Evolutionary conservation across 73 alveolate genomes (phyloP), one percentile per base, ranked within the genome.

Genomic region (Urostyla sp.): DNA sequence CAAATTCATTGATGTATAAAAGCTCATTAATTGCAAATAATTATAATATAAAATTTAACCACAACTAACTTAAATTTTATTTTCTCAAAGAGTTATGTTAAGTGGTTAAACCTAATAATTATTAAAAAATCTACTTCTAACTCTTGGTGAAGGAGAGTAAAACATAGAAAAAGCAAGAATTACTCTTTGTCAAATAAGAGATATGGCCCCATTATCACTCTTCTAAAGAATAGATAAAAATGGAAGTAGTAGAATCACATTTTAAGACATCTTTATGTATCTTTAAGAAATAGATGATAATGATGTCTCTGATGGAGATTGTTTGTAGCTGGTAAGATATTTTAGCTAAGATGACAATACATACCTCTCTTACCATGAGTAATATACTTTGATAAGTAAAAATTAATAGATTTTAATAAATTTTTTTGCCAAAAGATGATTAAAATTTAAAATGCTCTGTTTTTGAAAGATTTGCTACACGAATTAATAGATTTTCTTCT

Each of bases 181-280:
- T 51, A 23, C 50, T 31, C 78, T 85, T 4, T 60, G 90, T 57
- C 18, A 13, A 26, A 32, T 35, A 38, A 23, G 52, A 6, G 69
- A 34, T 16, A 78, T 85, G 52, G 85, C 86, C 43, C 90, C 90
- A 40, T 85, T 66, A 37, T 30, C 78, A 10, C 81, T 88, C 2
- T 84, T 84, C 37, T 35, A 31, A 75, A 44, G 75, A n/a, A 18
- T 84, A 20, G 92, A 84, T 31, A 38, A 80, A 56, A 53, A 37
- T 32, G 91, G 74, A 20, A 32, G 53, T 31, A 74, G 53, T 16
- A 3, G 20, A 6, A n/a, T 73, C 16, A 73, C n/a, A 3, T 4
- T 28, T 13, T 4, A 0, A 8, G 87, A 86, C 40, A 28, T 86
- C 20, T 46, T 75, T 1, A 46, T 43, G 38, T 86, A 77, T 56